Evolutionary conservation across 495 filamentous ascomycete species (phyloP).

Genomic region (Choiromyces venosus): DNA sequence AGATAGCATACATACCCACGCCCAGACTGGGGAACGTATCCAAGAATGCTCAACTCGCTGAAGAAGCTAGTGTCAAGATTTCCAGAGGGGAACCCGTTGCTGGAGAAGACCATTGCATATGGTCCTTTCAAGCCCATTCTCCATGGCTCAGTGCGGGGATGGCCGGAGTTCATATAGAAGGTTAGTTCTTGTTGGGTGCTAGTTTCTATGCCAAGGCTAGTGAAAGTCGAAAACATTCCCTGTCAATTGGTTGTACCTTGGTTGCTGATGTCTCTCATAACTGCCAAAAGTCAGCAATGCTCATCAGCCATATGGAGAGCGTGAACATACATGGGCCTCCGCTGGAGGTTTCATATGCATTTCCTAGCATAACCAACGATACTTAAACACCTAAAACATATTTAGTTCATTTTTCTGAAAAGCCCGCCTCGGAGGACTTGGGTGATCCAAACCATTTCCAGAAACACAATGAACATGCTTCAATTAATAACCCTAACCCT

Average conservation of each 20-base stretch:
- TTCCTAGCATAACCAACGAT: conserved; percentile 20
- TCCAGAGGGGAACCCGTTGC: conserved; percentile 52
- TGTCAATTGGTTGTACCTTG: conserved; percentile 53
- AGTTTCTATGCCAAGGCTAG: conserved; percentile 18
- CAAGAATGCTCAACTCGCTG: conserved; percentile 52
- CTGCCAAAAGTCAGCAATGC: too few species aligned
- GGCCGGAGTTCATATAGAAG: conserved; percentile 50
- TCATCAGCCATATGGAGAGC: too few species aligned
- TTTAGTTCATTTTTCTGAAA: not conserved
- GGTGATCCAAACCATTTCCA: conserved; percentile 2
- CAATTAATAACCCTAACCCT: not conserved
- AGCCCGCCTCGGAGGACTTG: not conserved
- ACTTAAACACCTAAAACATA: conserved; percentile 10
- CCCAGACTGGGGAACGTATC: conserved; percentile 53
- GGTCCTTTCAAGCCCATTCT: conserved; percentile 62
- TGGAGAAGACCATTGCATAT: conserved; percentile 58
- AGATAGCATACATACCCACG: conserved; percentile 50
- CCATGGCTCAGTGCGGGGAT: conserved; percentile 58
- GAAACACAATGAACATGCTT: conserved; percentile 14
- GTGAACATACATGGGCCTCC: conserved; percentile 48
- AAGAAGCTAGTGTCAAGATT: conserved; percentile 57
- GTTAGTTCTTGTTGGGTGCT: conserved; percentile 17
- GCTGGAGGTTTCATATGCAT: conserved; percentile 49
- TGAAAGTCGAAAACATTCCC: too few species aligned
- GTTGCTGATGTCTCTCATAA: conserved; percentile 64